Evolutionary conservation across 2,329 filamentous ascomycete genomes (phyloP).

Genomic region (Xylaria sp.): DNA sequence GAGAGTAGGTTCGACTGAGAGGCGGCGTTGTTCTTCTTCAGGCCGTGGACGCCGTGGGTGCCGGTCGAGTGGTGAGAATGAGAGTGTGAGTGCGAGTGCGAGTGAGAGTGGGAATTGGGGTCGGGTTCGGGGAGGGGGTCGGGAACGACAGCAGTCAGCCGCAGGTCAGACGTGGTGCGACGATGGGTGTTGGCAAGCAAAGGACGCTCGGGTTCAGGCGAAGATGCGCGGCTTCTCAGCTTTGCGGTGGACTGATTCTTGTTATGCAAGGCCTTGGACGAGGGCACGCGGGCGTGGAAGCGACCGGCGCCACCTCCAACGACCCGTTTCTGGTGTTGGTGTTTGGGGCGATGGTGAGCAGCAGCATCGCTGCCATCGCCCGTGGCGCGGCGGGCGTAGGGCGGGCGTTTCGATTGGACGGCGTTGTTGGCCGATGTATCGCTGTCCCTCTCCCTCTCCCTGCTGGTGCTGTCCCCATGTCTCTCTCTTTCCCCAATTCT

Average conservation of each 20-base stretch:
- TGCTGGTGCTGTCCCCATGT: conserved; percentile 16
- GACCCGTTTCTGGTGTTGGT: conserved; percentile 56
- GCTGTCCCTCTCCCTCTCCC: conserved; percentile 39
- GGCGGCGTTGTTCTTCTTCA: conserved; percentile 58
- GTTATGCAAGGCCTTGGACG: conserved; percentile 60
- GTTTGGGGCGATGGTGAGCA: conserved; percentile 49
- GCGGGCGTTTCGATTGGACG: conserved; percentile 67
- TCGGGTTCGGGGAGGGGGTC: conserved; percentile 18
- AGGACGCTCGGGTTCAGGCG: conserved; percentile 55
- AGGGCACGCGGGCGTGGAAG: conserved; percentile 63
- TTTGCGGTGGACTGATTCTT: conserved; percentile 50
- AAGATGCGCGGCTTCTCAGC: conserved; percentile 57
- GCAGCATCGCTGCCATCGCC: conserved; percentile 46
- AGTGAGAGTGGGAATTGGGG: conserved; percentile 18
- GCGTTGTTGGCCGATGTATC: conserved; percentile 59
- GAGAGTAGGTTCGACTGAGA: conserved; percentile 58
- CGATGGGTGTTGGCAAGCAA: conserved; percentile 54
- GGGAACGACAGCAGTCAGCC: conserved; percentile 56
- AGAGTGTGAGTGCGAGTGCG: background rate
- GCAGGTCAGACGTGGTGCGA: conserved; percentile 62
- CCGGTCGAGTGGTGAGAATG: conserved; percentile 43
- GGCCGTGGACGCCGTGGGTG: conserved; percentile 43
- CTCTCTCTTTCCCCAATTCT: conserved; percentile 30
- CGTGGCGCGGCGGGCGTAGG: conserved; percentile 50
- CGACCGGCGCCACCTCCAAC: conserved; percentile 58